Evolutionary conservation across 148 eudicot genomes (phyloP), one percentile per base, ranked within the genome.

Genomic region (Heliosperma pusillum): DNA sequence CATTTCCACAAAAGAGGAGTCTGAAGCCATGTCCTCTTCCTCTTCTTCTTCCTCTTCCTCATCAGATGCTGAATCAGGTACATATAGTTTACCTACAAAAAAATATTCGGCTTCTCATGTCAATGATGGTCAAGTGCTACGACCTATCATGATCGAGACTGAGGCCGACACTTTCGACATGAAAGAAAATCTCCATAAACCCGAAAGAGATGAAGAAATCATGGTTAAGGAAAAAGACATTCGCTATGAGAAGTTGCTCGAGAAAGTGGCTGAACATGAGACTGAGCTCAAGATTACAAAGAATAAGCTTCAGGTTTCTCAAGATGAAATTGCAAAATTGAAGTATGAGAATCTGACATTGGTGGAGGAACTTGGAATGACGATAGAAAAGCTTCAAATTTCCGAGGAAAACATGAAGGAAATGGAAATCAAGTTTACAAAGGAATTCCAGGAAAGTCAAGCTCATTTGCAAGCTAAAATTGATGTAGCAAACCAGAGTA

Each of bases 31-130:
- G 62, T 78, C 81, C 1, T 75, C 82, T 9, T 65, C 85, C 4
- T 74, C 81, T 9, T 65, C 85, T 3, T 74, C 81, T 4, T 64
- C 82, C 61, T 65, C 82, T 69, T 85, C 90, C 24, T 87, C 89
- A 36, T 87, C 96, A 52, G 97, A 89, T 75, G 90, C 96, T 52
- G 97, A 92, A 79, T 83, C 88, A 10, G 97, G 86, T 67, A 79
- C 89, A 47, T 86, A 67, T 40, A 68, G 72, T 52, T 73, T 83
- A 62, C 79, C 85, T 65, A 66, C 64, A 13, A 69, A 86, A 69
- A 85, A 77, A 57, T 70, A 76, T 57, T 60, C 79, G 24, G 64
- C 36, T 15, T 73, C 79, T 53, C 74, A 76, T 58, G 58, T 70
- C 66, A 80, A 80, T 55, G 74, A 69, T 52, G 80, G 77, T 61